Evolutionary conservation across 148 eudicot genomes (phyloP), one percentile per base, ranked within the genome.

Genomic region (Silene latifolia): DNA sequence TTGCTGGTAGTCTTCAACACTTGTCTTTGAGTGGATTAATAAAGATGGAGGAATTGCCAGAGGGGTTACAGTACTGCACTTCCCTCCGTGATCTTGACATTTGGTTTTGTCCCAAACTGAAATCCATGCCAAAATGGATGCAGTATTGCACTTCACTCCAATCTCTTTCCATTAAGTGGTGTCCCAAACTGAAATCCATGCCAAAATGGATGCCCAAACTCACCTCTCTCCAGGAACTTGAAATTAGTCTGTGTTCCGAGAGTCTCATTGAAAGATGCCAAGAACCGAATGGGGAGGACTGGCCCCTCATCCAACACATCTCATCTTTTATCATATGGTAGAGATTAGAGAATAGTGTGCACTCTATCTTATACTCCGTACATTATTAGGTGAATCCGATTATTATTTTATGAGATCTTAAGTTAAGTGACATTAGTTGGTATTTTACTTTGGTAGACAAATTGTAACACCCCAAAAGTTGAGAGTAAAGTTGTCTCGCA

Each of bases 281-380:
- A 9, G 1, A 6, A 39, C 44, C 44, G 1, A 39, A 39, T 7
- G 25, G 64, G 23, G 74, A 57, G 47, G 74, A 72, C 20, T 57
- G 74, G 74, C 74, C 48, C 24, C 53, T 13, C 46, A 72, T 72
- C 19, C 48, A 57, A 32, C 74, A 72, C 74, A 72, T 72, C 61
- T 35, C 5, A n/a, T n/a, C n/a, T n/a, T n/a, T n/a, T n/a, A n/a
- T n/a, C n/a, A n/a, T n/a, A n/a, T n/a, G n/a, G n/a, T n/a, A n/a
- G n/a, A n/a, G n/a, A n/a, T n/a, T n/a, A n/a, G n/a, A n/a, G n/a
- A n/a, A n/a, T n/a, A n/a, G n/a, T n/a, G n/a, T n/a, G n/a, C n/a
- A n/a, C n/a, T n/a, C n/a, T n/a, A n/a, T n/a, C n/a, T n/a, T n/a
- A n/a, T n/a, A n/a, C n/a, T n/a, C n/a, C n/a, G n/a, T n/a, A n/a